Conservation (phyloP, 1,284 basidiomycete genomes). For the Neolentinus lepideus region DNA sequence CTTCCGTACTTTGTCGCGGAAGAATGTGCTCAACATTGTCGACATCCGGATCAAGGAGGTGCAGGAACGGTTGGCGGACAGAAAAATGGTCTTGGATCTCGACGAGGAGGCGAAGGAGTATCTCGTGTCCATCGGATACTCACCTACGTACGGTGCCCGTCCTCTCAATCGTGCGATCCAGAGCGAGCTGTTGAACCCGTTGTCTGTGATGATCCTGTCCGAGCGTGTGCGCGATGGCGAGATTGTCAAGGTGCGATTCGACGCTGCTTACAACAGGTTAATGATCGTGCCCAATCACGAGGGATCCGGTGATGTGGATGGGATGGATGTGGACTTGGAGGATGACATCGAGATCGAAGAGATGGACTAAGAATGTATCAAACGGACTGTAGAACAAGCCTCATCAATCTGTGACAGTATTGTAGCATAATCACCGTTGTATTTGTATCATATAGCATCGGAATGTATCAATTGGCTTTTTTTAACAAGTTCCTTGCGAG, state of each 20-base stretch:
- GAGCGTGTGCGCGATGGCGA: conserved; percentile 83
- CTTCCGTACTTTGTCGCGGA: conserved; percentile 78
- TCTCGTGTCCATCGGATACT: conserved; percentile 82
- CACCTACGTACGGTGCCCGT: conserved; percentile 81
- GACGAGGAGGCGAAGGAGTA: conserved; percentile 78
- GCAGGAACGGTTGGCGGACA: conserved; percentile 62
- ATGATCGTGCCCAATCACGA: conserved; percentile 85
- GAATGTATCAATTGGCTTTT: neutral
- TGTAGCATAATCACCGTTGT: conserved; percentile 1
- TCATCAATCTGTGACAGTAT: conserved; percentile 8
- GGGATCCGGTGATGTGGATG: conserved; percentile 32
- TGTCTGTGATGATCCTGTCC: conserved; percentile 84
- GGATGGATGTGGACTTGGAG: conserved; percentile 57
- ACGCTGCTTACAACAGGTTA: conserved; percentile 79
- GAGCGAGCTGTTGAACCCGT: conserved; percentile 87
- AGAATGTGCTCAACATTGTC: conserved; percentile 78
- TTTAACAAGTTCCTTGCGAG: too few species aligned
- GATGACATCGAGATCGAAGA: conserved; percentile 60
- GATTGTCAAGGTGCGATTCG: conserved; percentile 70
- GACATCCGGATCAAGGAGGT: conserved; percentile 70
- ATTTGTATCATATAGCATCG: conserved; percentile 4
- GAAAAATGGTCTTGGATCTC: conserved; percentile 76
- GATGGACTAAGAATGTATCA: conserved; percentile 48
- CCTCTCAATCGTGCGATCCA: conserved; percentile 92
- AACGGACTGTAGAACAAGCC: conserved; percentile 5